Evolutionary conservation across 1,139 yeast species (phyloP), one percentile per base, ranked within the genome.

Genomic region (Diutina scorzettiae): DNA sequence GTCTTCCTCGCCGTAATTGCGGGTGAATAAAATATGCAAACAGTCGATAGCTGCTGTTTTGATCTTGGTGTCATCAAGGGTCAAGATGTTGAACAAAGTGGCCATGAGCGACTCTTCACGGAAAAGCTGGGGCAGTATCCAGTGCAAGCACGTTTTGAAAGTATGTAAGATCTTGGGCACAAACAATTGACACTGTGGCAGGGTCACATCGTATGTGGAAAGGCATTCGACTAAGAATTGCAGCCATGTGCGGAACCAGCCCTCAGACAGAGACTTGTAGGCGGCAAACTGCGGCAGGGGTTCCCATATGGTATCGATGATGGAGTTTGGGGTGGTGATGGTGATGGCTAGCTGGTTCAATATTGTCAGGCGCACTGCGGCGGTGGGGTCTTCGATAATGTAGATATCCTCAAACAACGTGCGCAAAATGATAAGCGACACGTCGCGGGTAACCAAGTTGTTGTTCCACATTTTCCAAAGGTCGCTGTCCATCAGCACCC

Each of bases 341-440:
- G 86, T 82, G 16, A 89, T 83, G 57, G 95, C 80, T 44, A 86
- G 72, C 41, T 94, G 89, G 45, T 82, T 81, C 42, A 93, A 69
- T 2, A 82, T 71, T n/a, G 78, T 72, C 44, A 83, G 77, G 54
- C 97, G 72, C 52, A 79, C 81, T 36, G 91, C 71, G 1, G 96
- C 96, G 14, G 85, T 73, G 18, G 96, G 83, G 54, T 91, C 98
- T 51, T 91, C 98, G 43, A 91, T 69, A 43, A 91, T 65, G 55
- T 87, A 93, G n/a, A 89, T 76, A 56, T 93, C 98, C 61, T 93
- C 99, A 55, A 91, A 91, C 32, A 93, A 63, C 1, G 95, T 86
- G 52, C 96, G 69, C 49, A 85, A 73, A 8, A 91, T 81, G 27
- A 84, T 76, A 27, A 91, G 63, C 2, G 91, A 71, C 42, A 93